Conservation (phyloP, 2,329 filamentous ascomycete genomes). For the Dendrostoma leiphaemia region DNA sequence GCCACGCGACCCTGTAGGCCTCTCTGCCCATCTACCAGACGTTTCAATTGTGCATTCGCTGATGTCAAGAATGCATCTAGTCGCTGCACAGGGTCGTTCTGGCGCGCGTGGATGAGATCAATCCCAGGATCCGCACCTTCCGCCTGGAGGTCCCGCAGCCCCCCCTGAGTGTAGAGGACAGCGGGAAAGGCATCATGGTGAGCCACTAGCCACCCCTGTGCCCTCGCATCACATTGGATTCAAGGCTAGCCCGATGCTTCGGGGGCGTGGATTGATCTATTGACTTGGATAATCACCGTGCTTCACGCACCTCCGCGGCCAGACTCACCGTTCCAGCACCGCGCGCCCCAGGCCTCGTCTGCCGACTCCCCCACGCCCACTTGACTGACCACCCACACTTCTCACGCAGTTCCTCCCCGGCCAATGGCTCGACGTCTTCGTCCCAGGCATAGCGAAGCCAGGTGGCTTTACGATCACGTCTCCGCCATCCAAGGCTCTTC, state of each 20-base stretch:
- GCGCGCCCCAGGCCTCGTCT: not conserved
- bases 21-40: not conserved
- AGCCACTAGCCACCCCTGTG: constrained; percentile 1
- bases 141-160: constrained; percentile 56
- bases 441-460: constrained; percentile 65
- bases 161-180: too few relatives aligned
- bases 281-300: not conserved
- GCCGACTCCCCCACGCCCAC: not conserved
- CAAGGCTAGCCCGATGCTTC: too few relatives aligned
- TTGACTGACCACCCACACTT: constrained; percentile 24
- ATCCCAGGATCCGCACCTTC: constrained; percentile 66
- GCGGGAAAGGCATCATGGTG: constrained; percentile 54
- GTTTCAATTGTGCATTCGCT: not conserved
- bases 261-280: too few relatives aligned
- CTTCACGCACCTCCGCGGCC: not conserved
- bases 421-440: constrained; percentile 84
- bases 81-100: constrained; percentile 61
- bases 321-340: not conserved
- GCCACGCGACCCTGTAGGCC: constrained; percentile 60
- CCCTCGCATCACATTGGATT: not conserved
- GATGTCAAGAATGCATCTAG: constrained; percentile 33
- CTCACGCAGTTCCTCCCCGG: constrained; percentile 68
- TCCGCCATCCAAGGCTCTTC: constrained; percentile 54
- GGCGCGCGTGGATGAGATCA: constrained; percentile 60
- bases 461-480: constrained; percentile 91